Conservation (phyloP, 768 basidiomycete genomes). For the Lactifluus piperatus region DNA sequence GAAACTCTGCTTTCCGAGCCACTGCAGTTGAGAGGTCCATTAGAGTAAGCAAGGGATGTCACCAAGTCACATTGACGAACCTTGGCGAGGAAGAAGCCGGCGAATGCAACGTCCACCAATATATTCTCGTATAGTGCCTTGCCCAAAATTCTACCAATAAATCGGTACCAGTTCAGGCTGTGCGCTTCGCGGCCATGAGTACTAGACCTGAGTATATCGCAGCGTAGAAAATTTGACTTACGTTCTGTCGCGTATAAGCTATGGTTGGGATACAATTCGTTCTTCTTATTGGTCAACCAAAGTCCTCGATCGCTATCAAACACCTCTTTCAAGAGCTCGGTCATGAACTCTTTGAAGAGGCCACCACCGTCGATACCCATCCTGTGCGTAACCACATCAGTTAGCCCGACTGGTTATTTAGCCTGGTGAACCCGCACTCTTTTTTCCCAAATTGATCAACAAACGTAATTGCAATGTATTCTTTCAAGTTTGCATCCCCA, state of each 20-base stretch:
- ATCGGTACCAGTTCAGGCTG: slow-evolving; percentile 85
- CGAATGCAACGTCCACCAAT: slow-evolving; percentile 89
- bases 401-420: neutral
- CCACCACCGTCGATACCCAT: slow-evolving; percentile 96
- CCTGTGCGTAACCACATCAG: slow-evolving; percentile 31
- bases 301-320: slow-evolving; percentile 92
- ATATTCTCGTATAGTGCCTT: slow-evolving; percentile 98
- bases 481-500: slow-evolving; percentile 68
- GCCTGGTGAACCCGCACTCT: slow-evolving; percentile 49
- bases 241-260: slow-evolving; percentile 85
- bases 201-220: neutral
- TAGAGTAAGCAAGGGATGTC: neutral
- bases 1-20: slow-evolving; percentile 88
- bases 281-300: slow-evolving; percentile 85
- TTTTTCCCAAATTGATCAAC: slow-evolving; percentile 81
- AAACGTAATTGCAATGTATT: slow-evolving; percentile 83
- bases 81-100: slow-evolving; percentile 90
- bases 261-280: slow-evolving; percentile 93
- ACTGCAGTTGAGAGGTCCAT: slow-evolving; percentile 35
- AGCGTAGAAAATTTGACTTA: slow-evolving; percentile 30
- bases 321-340: slow-evolving; percentile 84
- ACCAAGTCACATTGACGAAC: slow-evolving; percentile 28
- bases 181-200: slow-evolving; percentile 40
- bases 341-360: slow-evolving; percentile 97
- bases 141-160: slow-evolving; percentile 88